These are phyloP conservation scores for Paragyromitra xinjiangensis DNA, from an alignment of 495 filamentous ascomycete genomes.

Conservation along the genomic window DNA sequence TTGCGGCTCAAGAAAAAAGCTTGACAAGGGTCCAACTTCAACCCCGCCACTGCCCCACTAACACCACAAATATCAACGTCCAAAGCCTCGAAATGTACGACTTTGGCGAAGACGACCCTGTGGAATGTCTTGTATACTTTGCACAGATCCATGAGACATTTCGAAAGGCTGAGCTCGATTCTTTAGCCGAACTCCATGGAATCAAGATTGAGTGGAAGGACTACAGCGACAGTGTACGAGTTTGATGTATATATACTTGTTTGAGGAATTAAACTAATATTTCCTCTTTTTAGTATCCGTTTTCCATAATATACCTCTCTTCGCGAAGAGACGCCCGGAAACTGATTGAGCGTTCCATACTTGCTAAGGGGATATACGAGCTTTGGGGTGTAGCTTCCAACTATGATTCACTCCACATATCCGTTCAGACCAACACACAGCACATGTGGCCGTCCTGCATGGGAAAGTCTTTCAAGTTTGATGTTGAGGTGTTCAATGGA, in stretches of 20 bases:
- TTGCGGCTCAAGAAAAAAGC: constrained; percentile 41
- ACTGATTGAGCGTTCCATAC: constrained; percentile 78
- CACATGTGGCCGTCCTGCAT: constrained; percentile 72
- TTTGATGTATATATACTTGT: background rate
- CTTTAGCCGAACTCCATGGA: constrained; percentile 74
- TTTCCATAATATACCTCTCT: constrained; percentile 76
- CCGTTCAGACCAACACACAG: constrained; percentile 67
- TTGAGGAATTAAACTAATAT: constrained; percentile 8
- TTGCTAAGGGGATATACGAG: constrained; percentile 82
- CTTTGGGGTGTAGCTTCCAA: constrained; percentile 80
- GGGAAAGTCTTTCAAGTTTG: constrained; percentile 77
- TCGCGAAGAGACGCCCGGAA: constrained; percentile 70
- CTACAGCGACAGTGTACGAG: constrained; percentile 76
- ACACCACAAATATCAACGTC: constrained; percentile 12
- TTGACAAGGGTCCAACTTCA: constrained; percentile 40
- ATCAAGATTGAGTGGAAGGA: constrained; percentile 74
- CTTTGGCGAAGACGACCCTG: constrained; percentile 52
- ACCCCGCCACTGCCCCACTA: constrained; percentile 38
- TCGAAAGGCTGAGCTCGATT: constrained; percentile 82
- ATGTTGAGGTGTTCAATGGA: constrained; percentile 77
- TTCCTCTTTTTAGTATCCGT: constrained; percentile 73
- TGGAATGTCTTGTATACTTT: constrained; percentile 90
- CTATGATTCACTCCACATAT: constrained; percentile 74
- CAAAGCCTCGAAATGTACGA: constrained; percentile 7
- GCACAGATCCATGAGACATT: constrained; percentile 91